Conservation (phyloP, 1,284 basidiomycete species). For the Sanghuangporus weigelae region DNA sequence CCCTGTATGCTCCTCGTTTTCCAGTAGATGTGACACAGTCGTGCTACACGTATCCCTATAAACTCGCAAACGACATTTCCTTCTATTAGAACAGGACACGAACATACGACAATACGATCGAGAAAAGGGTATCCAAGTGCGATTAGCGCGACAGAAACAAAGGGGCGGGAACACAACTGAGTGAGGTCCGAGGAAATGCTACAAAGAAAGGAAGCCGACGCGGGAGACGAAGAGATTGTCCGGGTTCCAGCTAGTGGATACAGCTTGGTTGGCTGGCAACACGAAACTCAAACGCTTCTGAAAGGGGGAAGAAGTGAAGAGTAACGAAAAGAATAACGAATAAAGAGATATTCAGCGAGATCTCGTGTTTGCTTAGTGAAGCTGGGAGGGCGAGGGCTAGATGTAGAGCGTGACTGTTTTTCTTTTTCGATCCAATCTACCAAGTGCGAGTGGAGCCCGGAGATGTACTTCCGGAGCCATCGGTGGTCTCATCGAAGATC, state of each 20-base stretch:
- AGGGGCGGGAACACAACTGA: not conserved
- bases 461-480: slow-evolving; percentile 16
- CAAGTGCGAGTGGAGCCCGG: slow-evolving; percentile 14
- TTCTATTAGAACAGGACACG: no score
- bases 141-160: not conserved
- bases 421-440: not conserved
- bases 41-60: no score
- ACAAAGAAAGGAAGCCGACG: not conserved
- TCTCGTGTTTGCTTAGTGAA: not conserved
- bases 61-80: no score
- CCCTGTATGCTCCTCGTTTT: no score
- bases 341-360: not conserved
- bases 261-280: not conserved
- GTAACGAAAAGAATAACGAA: not conserved
- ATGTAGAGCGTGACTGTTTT: not conserved
- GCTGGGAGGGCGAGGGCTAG: no score
- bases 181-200: not conserved
- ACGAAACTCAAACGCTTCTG: not conserved
- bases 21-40: no score
- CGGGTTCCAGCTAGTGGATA: slow-evolving; percentile 3
- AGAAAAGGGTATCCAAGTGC: not conserved
- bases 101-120: no score
- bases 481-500: slow-evolving; percentile 13
- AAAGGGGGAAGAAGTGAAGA: not conserved
- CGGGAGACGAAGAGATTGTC: not conserved